Base-by-base conservation (phyloP, 306 rosid species). In the Argentina anserina region DNA sequence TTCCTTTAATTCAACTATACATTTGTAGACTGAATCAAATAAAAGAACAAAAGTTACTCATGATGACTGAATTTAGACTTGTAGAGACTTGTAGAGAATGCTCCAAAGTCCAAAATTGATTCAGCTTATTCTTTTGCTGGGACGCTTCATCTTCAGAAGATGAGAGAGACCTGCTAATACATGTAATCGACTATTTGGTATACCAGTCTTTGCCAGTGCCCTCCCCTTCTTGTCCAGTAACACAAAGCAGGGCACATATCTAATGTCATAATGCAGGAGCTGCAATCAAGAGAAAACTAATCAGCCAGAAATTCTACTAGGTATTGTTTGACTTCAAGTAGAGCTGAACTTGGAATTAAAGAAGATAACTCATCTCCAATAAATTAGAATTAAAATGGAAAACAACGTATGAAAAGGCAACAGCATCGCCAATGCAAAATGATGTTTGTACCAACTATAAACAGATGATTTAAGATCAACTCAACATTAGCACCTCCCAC, bases 241-340 rank as follows among this genome's bases (percentile, higher is more conserved):
- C 67, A 93, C 96, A 75, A 93, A 93, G 86, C 97, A 93, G 11
- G 96, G 98, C 34, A 93, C 98, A 75, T 93, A 93, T 66, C 82
- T 75, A 45, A 93, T 87, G 76, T 83, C 98, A 75, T 93, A 93
- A 75, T 88, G 88, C 74, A 93, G 93, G 56, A 89, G 87, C 98
- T 93, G 90, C 88, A 88, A 45, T 23, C 62, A 36, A 65, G 50
- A 37, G 52, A 73, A 34, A 71, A 52, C 47, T 37, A 53, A 43
- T 70, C 81, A 79, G 75, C 61, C 67, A 21, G 25, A 52, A n/a
- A 52, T 52, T 21, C 14, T 2, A 52, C 58, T 3, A 50, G n/a
- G 12, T 0, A 53, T 29, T 14, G 17, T 13, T 56, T 25, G 33
- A 56, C 34, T 10, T 26, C 17, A 23, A 50, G 31, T 55, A 55